Evolutionary conservation across 2,329 filamentous ascomycete genomes (phyloP).

Genomic region (Fusarium kyushuense): DNA sequence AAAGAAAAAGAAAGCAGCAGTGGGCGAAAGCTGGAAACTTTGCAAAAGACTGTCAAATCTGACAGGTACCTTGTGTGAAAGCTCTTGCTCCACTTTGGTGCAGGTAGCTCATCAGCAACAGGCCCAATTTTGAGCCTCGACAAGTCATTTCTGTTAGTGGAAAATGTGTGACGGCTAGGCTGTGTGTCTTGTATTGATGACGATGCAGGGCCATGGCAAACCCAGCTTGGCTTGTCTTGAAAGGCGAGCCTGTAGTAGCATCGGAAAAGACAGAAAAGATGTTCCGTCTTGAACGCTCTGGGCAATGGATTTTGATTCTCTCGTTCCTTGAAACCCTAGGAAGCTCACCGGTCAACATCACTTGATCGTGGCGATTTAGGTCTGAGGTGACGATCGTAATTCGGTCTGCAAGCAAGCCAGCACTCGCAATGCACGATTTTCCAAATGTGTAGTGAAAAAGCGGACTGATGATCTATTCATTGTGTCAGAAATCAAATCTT

Average conservation of each 20-base stretch:
- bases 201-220: conserved; percentile 22
- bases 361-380: conserved; percentile 26
- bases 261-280: conserved; percentile 2
- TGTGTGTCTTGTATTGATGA: conserved; percentile 43
- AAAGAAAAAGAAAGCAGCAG: conserved; percentile 8
- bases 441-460: conserved; percentile 8
- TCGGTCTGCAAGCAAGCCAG: conserved; percentile 13
- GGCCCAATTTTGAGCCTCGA: conserved; percentile 33
- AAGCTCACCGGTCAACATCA: conserved; percentile 8
- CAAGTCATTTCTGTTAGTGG: conserved; percentile 35
- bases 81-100: conserved; percentile 37
- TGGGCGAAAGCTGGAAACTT: background rate
- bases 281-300: conserved; percentile 10
- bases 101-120: conserved; percentile 39
- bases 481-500: conserved; percentile 21
- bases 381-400: conserved; percentile 8
- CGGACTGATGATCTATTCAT: conserved; percentile 4
- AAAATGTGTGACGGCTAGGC: conserved; percentile 31
- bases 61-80: conserved; percentile 38
- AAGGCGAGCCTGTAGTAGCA: conserved; percentile 18
- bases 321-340: conserved; percentile 2
- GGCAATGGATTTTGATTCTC: conserved; percentile 1
- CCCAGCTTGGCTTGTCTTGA: conserved; percentile 3
- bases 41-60: conserved; percentile 28
- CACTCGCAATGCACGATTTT: conserved; percentile 2